Evolutionary conservation across 306 rosid genomes (phyloP).

Genomic region (Notholithocarpus densiflorus): DNA sequence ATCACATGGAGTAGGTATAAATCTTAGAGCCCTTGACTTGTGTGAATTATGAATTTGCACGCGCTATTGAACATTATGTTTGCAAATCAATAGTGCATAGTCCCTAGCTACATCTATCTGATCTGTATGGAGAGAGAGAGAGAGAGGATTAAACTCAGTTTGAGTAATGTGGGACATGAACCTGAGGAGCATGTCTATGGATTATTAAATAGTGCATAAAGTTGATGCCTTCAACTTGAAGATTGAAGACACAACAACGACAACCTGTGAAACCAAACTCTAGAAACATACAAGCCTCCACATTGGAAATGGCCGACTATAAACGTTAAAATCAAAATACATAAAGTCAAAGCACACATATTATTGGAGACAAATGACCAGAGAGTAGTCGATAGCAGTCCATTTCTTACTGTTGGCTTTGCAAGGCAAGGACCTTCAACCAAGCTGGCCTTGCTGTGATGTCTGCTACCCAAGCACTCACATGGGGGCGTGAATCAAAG

Average conservation of each 20-base stretch:
- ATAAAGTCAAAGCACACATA: background rate
- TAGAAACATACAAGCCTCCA: background rate
- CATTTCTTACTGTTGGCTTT: background rate
- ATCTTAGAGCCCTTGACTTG: no score
- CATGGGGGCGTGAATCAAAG: constrained; percentile 45
- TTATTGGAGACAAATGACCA: background rate
- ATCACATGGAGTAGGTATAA: no score
- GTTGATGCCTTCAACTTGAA: no score
- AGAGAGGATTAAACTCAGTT: constrained; percentile 34
- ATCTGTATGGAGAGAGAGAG: no score
- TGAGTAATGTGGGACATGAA: constrained; percentile 43
- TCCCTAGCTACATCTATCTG: no score
- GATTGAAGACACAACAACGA: no score
- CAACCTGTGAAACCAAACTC: no score
- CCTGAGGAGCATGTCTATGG: background rate
- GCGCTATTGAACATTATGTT: no score
- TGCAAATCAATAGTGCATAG: no score
- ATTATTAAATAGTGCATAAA: background rate
- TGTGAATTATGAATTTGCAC: no score
- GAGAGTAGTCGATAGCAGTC: background rate
- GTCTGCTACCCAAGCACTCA: constrained; percentile 56
- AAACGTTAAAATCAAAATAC: background rate
- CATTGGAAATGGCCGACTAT: background rate
- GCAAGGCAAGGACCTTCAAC: constrained; percentile 52
- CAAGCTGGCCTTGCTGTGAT: constrained; percentile 73